Evolutionary conservation across 2,329 filamentous ascomycete species (phyloP), one percentile per base, ranked within the genome.

Genomic region (Zymoseptoria passerinii): DNA sequence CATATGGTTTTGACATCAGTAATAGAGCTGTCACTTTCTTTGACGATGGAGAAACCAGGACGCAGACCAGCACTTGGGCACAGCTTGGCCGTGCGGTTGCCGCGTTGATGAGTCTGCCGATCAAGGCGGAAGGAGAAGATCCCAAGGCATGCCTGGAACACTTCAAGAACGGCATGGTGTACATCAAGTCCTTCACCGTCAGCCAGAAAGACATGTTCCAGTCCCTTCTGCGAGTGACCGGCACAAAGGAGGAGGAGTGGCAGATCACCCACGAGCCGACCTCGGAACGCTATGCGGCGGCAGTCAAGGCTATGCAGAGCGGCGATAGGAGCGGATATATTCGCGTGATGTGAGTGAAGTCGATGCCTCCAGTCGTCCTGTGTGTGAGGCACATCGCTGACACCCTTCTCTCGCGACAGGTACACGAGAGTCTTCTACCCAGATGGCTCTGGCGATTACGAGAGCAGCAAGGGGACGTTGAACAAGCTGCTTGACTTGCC

Each of bases 141-240:
- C 54, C 54, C 16, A 52, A 50, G 19, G 52, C 16, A 28, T 56
- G 55, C 18, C 55, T 65, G 5, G 61, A 63, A 20, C 49, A 69
- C 35, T 83, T 75, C 64, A 71, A 73, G 2, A 82, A 85, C 69
- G 76, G 77, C 53, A 62, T 66, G 0, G 66, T 86, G 1, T 82
- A 78, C 63, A 63, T 85, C 9, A 76, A 75, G 7, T 84, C 81
- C 60, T 88, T 87, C 72, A 69, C 73, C 9, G 64, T 84, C 60
- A 82, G 72, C 59, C 86, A 89, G 70, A 76, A 77, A 9, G 85
- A 89, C 8, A 88, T 89, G 75, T 77, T 89, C 56, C 79, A 80
- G 48, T 80, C 78, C n/a, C 71, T 85, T 10, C 77, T 84, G 65
- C 79, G 80, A 0, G 84, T 84, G 3, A 80, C 81, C 0, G 79